These are phyloP conservation scores for Penicillium robsamsonii DNA, from an alignment of 495 filamentous ascomycete genomes.

Conservation along the genomic window DNA sequence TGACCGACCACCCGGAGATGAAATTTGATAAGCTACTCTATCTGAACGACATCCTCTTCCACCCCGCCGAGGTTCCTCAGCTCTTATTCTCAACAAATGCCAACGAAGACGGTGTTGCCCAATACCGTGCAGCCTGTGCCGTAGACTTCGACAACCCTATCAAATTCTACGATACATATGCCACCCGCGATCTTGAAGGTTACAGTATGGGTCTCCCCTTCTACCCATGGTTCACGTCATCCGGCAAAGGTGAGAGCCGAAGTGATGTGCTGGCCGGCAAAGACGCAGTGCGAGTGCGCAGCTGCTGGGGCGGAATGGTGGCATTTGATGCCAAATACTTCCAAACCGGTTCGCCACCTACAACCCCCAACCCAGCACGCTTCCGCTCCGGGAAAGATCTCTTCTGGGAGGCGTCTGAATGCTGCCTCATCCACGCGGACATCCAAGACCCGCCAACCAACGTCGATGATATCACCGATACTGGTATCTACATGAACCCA, in stretches of 20 bases:
- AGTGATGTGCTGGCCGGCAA: slow-evolving; percentile 57
- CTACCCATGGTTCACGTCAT: slow-evolving; percentile 69
- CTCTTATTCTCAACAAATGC: slow-evolving; percentile 76
- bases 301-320: slow-evolving; percentile 82
- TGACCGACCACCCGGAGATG: slow-evolving; percentile 46
- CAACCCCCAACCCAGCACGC: slow-evolving; percentile 45
- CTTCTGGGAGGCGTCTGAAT: slow-evolving; percentile 77
- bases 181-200: slow-evolving; percentile 71
- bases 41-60: slow-evolving; percentile 74
- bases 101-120: slow-evolving; percentile 50
- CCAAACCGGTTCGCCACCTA: slow-evolving; percentile 23
- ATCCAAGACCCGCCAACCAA: slow-evolving; percentile 47
- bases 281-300: slow-evolving; percentile 70
- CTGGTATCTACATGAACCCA: slow-evolving; percentile 68
- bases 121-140: slow-evolving; percentile 78
- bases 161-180: slow-evolving; percentile 82
- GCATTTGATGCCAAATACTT: slow-evolving; percentile 73
- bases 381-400: slow-evolving; percentile 64
- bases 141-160: slow-evolving; percentile 73
- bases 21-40: slow-evolving; percentile 69
- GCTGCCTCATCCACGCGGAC: slow-evolving; percentile 75
- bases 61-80: slow-evolving; percentile 66
- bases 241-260: slow-evolving; percentile 56
- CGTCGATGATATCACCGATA: slow-evolving; percentile 43
- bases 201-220: slow-evolving; percentile 68